Evolutionary conservation across 108 stramenopile genomes (phyloP).

Genomic region (Cyclotella kingstonii): DNA sequence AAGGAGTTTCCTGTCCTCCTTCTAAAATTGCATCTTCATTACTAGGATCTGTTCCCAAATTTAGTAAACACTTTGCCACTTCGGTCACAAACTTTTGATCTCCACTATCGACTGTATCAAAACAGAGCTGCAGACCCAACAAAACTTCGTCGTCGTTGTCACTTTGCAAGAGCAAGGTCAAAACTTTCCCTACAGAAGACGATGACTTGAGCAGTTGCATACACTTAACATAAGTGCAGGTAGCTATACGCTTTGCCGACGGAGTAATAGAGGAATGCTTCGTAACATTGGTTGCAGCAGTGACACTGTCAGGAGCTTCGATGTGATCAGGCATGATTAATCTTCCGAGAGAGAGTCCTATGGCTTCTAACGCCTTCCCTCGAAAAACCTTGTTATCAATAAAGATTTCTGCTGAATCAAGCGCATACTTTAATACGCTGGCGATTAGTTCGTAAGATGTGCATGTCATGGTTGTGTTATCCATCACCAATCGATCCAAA

Average conservation of each 20-base stretch:
- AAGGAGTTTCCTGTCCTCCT: constrained; percentile 19
- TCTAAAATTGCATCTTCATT: not conserved
- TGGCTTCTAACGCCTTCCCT: constrained; percentile 63
- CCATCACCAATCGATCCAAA: constrained; percentile 2
- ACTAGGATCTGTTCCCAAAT: not conserved
- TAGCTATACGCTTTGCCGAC: not conserved
- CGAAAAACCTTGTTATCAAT: constrained; percentile 79
- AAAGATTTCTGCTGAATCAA: constrained; percentile 48
- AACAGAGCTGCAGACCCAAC: constrained; percentile 94
- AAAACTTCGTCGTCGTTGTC: constrained; percentile 58
- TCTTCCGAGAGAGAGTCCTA: constrained; percentile 55
- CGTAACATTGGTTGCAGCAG: not conserved
- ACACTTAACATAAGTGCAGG: constrained; percentile 1
- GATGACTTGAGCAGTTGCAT: constrained; percentile 1
- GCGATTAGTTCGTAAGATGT: no score
- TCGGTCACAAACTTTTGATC: constrained; percentile 90
- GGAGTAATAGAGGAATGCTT: not conserved
- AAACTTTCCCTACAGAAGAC: not conserved
- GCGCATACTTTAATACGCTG: constrained; percentile 54
- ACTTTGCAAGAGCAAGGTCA: not conserved
- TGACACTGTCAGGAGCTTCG: no score
- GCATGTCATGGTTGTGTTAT: no score
- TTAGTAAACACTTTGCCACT: constrained; percentile 54
- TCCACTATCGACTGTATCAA: constrained; percentile 91
- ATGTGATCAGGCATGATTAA: no score